Base-by-base conservation (phyloP, 2,329 filamentous ascomycete genomes). In the Diaporthe citriasiana region DNA sequence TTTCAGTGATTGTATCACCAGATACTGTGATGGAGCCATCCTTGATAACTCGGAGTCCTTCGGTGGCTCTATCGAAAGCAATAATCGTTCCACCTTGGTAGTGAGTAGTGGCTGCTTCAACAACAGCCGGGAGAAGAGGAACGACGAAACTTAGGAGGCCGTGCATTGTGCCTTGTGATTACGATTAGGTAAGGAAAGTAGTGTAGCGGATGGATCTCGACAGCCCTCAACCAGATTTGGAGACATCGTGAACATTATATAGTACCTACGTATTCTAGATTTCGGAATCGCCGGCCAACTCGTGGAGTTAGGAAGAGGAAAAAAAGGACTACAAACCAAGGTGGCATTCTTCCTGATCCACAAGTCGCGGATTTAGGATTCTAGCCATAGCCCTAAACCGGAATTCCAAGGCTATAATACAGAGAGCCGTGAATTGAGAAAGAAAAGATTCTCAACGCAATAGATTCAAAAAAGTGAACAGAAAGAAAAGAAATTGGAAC, bases 1-100 rank as follows among this genome's bases (percentile, higher is more conserved):
- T 79, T 45, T 78, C 74, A 2, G 78, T 77, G 70, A 87, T 85
- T 0, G 77, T 77, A 77, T 86, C 85, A 42, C 82, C 76, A 4
- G 79, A 79, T 8, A 86, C 80, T 9, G 87, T 80, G 7, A 87
- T 76, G 0, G 83, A 85, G 35, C 84, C 84, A 70, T 85, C 80
- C 45, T 81, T 81, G 50, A 86, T 79, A 3, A 87, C 79, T 19
- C 81, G 77, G 19, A 85, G 79, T 10, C 78, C 77, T 65, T 84
- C 77, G 25, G 76, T 77, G 1, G 70, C 75, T 7, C 79, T 76
- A 75, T 86, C 80, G 73, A 83, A 87, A n/a, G 81, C 81, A 65
- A 87, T 79, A 59, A 87, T 82, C 25, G 85, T 86, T 27, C 82
- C 85, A 38, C 82, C 81, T 33, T 66, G 63, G 45, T 66, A 66